Conservation (phyloP, 1,139 yeast genomes). For the Kodamaea alishanica region DNA sequence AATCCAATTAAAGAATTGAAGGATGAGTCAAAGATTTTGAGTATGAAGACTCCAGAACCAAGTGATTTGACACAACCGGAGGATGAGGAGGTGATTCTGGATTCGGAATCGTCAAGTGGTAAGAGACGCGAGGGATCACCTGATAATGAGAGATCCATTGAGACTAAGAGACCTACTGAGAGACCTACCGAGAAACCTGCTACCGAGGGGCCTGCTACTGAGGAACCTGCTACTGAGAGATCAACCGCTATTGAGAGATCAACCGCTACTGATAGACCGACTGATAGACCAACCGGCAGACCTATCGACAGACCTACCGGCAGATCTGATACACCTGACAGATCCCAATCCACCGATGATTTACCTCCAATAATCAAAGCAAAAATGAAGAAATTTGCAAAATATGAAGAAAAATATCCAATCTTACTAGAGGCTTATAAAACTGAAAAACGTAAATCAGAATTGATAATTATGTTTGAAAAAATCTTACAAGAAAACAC, state of each 20-base stretch:
- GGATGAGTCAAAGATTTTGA: conserved; percentile 29
- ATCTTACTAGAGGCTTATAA: conserved; percentile 78
- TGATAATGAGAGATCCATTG: too few species aligned
- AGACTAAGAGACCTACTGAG: conserved; percentile 1
- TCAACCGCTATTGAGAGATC: neutral
- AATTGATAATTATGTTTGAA: conserved; percentile 64
- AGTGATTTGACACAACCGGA: conserved; percentile 44
- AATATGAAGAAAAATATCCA: conserved; percentile 90
- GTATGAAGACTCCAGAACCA: conserved; percentile 44
- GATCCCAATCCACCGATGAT: conserved; percentile 18
- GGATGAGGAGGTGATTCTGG: conserved; percentile 26
- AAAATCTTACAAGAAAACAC: conserved; percentile 72
- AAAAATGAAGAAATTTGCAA: conserved; percentile 71
- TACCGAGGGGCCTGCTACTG: conserved; percentile 3
- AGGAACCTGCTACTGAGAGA: neutral
- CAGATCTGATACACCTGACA: too few species aligned
- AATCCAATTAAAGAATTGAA: conserved; percentile 33
- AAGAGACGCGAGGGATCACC: neutral
- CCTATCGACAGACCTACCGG: neutral
- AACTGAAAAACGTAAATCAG: conserved; percentile 66
- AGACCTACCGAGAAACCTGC: conserved; percentile 1
- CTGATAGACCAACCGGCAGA: neutral
- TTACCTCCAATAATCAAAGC: conserved; percentile 55
- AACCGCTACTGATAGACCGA: neutral
- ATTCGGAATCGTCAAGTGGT: too few species aligned